Conservation (phyloP, 2,329 filamentous ascomycete species). For the Endothia cerciana region DNA sequence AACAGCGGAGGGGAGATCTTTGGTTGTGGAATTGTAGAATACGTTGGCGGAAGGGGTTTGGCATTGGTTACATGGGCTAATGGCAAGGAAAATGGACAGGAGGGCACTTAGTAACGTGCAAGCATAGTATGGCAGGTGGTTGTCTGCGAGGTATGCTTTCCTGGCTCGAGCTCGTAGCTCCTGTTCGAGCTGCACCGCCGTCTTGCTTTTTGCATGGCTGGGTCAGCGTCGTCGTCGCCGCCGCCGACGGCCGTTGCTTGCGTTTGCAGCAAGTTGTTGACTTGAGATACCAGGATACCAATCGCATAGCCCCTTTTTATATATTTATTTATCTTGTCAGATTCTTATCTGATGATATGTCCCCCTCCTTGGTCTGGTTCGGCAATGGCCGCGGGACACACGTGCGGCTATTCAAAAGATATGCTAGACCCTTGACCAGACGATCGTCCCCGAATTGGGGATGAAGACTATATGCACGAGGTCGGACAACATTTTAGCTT, state of each 20-base stretch:
- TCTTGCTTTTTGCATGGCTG: slow-evolving; percentile 20
- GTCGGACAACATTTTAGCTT: too few relatives aligned
- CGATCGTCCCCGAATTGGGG: too few relatives aligned
- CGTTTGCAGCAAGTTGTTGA: slow-evolving; percentile 22
- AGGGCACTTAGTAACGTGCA: not conserved
- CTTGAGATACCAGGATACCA: slow-evolving; percentile 30
- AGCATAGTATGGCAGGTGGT: slow-evolving; percentile 4
- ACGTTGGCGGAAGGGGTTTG: not conserved
- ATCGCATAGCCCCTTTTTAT: slow-evolving; percentile 6
- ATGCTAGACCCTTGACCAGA: too few relatives aligned
- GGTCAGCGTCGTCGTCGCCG: slow-evolving; percentile 4
- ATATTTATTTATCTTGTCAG: not conserved
- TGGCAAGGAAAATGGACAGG: slow-evolving; percentile 12
- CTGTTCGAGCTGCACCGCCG: slow-evolving; percentile 11
- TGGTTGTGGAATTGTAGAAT: not conserved
- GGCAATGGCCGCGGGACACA: too few relatives aligned
- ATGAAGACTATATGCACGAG: too few relatives aligned
- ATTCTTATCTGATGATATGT: not conserved
- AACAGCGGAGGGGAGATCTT: not conserved
- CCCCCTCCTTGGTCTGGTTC: not conserved
- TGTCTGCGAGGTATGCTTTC: slow-evolving; percentile 14
- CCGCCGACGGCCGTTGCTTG: slow-evolving; percentile 20
- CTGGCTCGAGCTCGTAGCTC: slow-evolving; percentile 11
- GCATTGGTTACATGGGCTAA: slow-evolving; percentile 21
- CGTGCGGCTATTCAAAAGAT: too few relatives aligned